phyloP scores from a whole-genome alignment of 2,329 filamentous ascomycete genomes.

The Botrytis galanthina region DNA sequence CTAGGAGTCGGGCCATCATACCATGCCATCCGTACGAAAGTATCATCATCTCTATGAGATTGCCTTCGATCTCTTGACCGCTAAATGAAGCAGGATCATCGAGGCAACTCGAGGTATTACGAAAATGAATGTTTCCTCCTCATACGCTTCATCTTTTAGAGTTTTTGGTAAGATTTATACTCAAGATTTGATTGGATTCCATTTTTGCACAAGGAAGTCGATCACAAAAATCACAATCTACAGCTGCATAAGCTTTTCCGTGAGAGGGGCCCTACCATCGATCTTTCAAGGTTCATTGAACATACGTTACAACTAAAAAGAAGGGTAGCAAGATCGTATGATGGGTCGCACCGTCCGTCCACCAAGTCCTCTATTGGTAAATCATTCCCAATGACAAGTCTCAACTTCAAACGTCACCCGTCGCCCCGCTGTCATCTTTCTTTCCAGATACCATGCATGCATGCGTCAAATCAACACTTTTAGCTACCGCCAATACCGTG shows the following conservation, averaged over 20 bases:
- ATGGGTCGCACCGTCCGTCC: not conserved
- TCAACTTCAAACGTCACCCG: conserved; percentile 10
- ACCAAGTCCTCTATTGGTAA: conserved; percentile 3
- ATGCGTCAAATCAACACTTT: not conserved
- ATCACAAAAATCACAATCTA: not conserved
- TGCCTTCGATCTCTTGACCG: conserved; percentile 5
- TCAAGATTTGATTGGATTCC: conserved; percentile 1
- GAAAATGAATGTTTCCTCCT: not conserved
- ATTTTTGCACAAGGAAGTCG: not conserved
- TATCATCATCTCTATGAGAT: conserved; percentile 8
- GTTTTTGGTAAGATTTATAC: not conserved
- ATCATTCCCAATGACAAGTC: conserved; percentile 12
- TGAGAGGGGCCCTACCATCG: not conserved
- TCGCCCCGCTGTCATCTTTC: conserved; percentile 11
- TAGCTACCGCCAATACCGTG: not conserved
- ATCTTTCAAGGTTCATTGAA: conserved; percentile 2
- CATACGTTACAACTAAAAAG: not conserved
- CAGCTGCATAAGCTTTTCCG: not conserved
- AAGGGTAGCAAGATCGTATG: conserved; percentile 9
- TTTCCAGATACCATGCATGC: not conserved
- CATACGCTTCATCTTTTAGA: not conserved
- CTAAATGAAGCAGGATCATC: not conserved
- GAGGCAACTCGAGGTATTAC: not conserved
- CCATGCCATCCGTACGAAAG: not conserved
- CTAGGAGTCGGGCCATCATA: not conserved